A percentile compares a stretch with the other conserved stretches of the same genome.
Evolutionary conservation across 2,329 filamentous ascomycete species (phyloP).

Genomic region (Laburnicola sp.): DNA sequence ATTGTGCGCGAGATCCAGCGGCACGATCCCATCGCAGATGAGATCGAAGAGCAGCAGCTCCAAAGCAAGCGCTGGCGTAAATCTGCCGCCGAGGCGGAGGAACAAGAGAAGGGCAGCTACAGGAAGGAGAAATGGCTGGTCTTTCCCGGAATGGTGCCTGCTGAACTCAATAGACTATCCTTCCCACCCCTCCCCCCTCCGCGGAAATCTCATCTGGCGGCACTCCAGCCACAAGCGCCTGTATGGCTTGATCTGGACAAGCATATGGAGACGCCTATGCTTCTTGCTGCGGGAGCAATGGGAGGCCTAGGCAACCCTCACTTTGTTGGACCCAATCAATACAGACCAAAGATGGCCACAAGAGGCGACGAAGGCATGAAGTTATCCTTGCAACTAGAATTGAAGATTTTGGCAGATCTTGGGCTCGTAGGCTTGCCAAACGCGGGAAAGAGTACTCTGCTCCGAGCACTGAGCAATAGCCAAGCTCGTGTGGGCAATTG

Average conservation of each 20-base stretch:
- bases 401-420: slow-evolving; percentile 93
- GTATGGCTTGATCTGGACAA: slow-evolving; percentile 63
- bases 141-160: slow-evolving; percentile 76
- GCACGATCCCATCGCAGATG: slow-evolving; percentile 74
- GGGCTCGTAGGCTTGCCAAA: slow-evolving; percentile 94
- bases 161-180: slow-evolving; percentile 64
- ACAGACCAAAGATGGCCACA: slow-evolving; percentile 83
- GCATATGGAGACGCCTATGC: slow-evolving; percentile 78
- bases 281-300: slow-evolving; percentile 84
- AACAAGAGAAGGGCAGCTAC: slow-evolving; percentile 38
- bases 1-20: slow-evolving; percentile 82
- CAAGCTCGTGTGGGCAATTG: slow-evolving; percentile 88
- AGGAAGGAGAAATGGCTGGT: slow-evolving; percentile 78
- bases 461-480: slow-evolving; percentile 84
- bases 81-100: slow-evolving; percentile 34
- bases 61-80: slow-evolving; percentile 31
- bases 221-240: slow-evolving; percentile 71
- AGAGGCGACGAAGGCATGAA: slow-evolving; percentile 79
- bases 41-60: slow-evolving; percentile 52
- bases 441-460: slow-evolving; percentile 90
- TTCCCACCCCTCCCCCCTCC: slow-evolving; percentile 62
- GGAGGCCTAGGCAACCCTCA: slow-evolving; percentile 93
- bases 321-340: slow-evolving; percentile 76
- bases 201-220: slow-evolving; percentile 60
- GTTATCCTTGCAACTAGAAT: slow-evolving; percentile 80